phyloP scores from a whole-genome alignment of 345 rosid species.

The Populus euphratica region DNA sequence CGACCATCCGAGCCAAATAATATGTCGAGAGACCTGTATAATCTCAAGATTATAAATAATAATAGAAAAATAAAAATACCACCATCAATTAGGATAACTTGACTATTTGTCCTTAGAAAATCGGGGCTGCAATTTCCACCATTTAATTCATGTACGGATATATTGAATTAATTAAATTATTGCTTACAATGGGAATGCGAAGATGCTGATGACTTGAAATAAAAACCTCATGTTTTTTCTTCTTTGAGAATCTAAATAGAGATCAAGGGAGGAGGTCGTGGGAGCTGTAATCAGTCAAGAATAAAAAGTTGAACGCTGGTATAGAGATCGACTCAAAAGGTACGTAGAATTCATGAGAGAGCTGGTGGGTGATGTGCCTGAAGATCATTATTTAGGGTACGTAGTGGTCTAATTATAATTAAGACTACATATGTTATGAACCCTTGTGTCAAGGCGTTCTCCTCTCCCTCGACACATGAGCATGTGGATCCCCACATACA shows the following conservation, averaged over 20 bases:
- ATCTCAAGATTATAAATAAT: not conserved
- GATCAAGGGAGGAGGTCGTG: not conserved
- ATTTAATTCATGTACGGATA: not conserved
- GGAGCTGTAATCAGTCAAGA: not conserved
- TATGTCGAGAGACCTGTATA: not conserved
- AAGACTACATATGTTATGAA: not conserved
- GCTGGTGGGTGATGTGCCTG: no score
- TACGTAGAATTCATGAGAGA: no score
- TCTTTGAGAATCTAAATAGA: not conserved
- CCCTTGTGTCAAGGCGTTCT: constrained; percentile 21
- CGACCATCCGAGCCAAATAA: not conserved
- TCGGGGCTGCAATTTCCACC: not conserved
- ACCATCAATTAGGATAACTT: not conserved
- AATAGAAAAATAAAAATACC: no score
- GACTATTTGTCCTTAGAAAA: not conserved
- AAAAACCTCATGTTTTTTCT: not conserved
- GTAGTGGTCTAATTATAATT: not conserved
- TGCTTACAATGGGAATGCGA: no score
- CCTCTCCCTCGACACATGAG: constrained; percentile 27
- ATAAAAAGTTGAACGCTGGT: not conserved
- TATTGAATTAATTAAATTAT: no score
- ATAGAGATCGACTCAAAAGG: not conserved
- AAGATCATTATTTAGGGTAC: no score
- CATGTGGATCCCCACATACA: constrained; percentile 26
- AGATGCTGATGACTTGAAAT: no score